Base-by-base conservation (phyloP, 2,329 filamentous ascomycete species). In the Aspergillus chevalieri region DNA sequence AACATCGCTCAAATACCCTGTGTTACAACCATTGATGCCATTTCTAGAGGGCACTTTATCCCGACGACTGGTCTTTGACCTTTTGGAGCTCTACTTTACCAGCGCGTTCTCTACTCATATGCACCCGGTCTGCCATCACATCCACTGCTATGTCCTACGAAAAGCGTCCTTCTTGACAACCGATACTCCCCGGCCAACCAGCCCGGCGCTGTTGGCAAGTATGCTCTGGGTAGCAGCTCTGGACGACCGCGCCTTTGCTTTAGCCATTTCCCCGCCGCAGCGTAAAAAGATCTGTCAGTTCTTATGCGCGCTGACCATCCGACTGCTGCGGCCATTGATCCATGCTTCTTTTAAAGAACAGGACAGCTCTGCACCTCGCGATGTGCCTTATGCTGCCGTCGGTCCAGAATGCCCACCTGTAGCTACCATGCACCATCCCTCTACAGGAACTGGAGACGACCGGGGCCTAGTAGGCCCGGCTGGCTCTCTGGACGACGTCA, bases 141-240 rank as follows among this genome's bases (percentile, higher is more conserved):
- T 95, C 15, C 80, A 95, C 43, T 89, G 88, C 43, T 94, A 91
- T 63, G 83, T 95, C 50, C 89, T 95, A 70, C 83, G 91, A 55
- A 95, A 93, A 67, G 80, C 84, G 53, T 92, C 91, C 1, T 89
- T 96, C 65, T 75, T 96, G 36, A 86, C 91, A 61, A 82, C 81
- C n/a, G 86, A 83, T 50, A 86, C 83, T 57, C 90, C 91, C 24
- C 80, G 91, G 51, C 78, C 79, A 49, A 95, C 89, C 65, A 92
- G 87, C 60, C 90, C 91, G 39, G 89, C 90, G 3, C 75, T 96
- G 43, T 77, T 96, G 22, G 88, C 91, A 34, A 95, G 89, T 70
- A 95, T 96, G 82, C 80, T 96, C n/a, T 96, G 90, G 90, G 87
- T 95, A 43, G 89, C 89, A 26, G 90, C 90, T n/a, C 85, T 95